Evolutionary conservation across 2,329 filamentous ascomycete species (phyloP).

Genomic region (Tolypocladium nubicola): DNA sequence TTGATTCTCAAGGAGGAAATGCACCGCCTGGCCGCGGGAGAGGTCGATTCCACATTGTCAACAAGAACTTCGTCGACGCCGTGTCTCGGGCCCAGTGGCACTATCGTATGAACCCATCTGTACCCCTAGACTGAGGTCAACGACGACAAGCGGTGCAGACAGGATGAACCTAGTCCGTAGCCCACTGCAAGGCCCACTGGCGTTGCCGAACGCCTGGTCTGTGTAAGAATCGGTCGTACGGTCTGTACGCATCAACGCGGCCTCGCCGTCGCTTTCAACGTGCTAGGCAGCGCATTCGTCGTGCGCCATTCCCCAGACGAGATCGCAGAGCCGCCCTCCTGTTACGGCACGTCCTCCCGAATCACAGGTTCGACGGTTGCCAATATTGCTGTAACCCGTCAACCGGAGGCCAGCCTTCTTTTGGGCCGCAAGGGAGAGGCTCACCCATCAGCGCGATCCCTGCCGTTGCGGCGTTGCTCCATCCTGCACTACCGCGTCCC

Average conservation of each 20-base stretch:
- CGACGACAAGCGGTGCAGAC: neutral
- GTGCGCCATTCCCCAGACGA: neutral
- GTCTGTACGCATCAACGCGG: neutral
- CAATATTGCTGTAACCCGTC: neutral
- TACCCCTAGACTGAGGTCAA: neutral
- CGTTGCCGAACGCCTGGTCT: neutral
- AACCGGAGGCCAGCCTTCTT: neutral
- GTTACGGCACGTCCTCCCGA: neutral
- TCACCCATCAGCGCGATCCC: neutral
- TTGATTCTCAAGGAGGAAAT: neutral
- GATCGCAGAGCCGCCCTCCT: neutral
- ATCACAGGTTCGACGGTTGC: neutral
- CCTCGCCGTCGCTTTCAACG: neutral
- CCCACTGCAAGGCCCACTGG: neutral
- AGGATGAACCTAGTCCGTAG: neutral
- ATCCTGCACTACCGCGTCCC: neutral
- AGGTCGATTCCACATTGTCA: neutral
- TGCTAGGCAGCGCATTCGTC: neutral
- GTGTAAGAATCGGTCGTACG: neutral
- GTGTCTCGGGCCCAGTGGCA: neutral
- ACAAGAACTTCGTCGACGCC: neutral
- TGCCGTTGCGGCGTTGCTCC: neutral
- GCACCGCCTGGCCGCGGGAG: neutral
- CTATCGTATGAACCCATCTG: neutral
- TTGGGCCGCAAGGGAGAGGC: neutral